Evolutionary conservation across 2,329 filamentous ascomycete genomes (phyloP).

Genomic region (Fusarium sp.): DNA sequence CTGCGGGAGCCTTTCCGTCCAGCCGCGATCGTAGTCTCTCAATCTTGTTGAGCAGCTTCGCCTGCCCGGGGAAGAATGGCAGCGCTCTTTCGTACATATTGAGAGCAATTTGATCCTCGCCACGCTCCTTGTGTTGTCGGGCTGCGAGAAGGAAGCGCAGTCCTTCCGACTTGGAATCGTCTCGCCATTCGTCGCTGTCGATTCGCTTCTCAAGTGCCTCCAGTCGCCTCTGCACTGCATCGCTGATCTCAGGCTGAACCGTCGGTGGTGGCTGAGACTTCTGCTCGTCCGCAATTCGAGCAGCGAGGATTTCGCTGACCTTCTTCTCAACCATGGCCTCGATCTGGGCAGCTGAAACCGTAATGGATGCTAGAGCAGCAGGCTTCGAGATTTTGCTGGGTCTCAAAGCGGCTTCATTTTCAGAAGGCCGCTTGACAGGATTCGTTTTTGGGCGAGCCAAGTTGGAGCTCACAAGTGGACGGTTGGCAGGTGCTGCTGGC

Average conservation of each 20-base stretch:
- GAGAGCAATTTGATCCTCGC: conserved; percentile 81
- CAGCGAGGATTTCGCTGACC: conserved; percentile 87
- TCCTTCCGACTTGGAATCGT: conserved; percentile 83
- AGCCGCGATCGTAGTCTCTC: conserved; percentile 69
- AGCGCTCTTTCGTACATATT: conserved; percentile 88
- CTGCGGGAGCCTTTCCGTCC: conserved; percentile 40
- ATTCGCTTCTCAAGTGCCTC: conserved; percentile 90
- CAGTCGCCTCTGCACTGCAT: conserved; percentile 82
- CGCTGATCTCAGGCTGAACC: conserved; percentile 68
- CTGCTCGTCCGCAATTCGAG: conserved; percentile 66
- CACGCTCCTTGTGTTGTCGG: conserved; percentile 86
- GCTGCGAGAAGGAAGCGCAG: conserved; percentile 89
- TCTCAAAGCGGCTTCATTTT: conserved; percentile 55
- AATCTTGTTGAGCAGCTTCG: conserved; percentile 79
- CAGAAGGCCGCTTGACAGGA: conserved; percentile 58
- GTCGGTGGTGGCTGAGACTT: conserved; percentile 50
- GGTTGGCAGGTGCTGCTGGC: conserved; percentile 53
- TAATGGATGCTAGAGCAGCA: conserved; percentile 51
- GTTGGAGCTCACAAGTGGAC: conserved; percentile 51
- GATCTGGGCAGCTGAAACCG: conserved; percentile 78
- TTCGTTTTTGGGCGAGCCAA: conserved; percentile 48
- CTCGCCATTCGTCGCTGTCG: conserved; percentile 68
- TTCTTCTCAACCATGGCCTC: conserved; percentile 94
- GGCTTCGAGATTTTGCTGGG: conserved; percentile 59
- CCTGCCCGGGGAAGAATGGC: conserved; percentile 86